Evolutionary conservation across 768 basidiomycete species (phyloP).

Genomic region (Mycena haematopus): DNA sequence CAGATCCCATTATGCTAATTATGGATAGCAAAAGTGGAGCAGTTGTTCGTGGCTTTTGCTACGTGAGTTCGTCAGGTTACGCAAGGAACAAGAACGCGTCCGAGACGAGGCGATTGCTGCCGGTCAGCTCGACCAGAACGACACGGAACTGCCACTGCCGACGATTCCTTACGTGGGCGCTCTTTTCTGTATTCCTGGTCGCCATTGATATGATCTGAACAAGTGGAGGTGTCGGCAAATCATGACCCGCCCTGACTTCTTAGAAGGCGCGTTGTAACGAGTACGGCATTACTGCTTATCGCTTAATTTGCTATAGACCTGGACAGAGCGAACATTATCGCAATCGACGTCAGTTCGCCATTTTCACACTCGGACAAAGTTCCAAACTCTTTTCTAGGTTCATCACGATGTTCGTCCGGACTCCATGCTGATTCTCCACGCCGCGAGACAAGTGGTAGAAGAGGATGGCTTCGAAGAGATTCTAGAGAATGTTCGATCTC

Average conservation of each 20-base stretch:
- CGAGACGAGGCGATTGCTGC: constrained; percentile 46
- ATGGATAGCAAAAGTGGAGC: constrained; percentile 74
- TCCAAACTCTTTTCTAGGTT: constrained; percentile 49
- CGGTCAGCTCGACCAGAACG: constrained; percentile 40
- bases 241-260: constrained; percentile 85
- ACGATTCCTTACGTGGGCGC: constrained; percentile 62
- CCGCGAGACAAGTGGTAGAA: constrained; percentile 71
- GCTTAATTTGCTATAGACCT: constrained; percentile 49
- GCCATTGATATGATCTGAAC: constrained; percentile 17
- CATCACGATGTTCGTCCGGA: constrained; percentile 81
- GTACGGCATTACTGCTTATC: constrained; percentile 1
- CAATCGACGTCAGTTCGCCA: constrained; percentile 70
- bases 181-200: constrained; percentile 11
- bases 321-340: constrained; percentile 73
- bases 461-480: constrained; percentile 84
- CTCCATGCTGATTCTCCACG: constrained; percentile 76
- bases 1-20: neutral
- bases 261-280: constrained; percentile 60
- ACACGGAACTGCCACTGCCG: constrained; percentile 61
- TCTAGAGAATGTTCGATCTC: constrained; percentile 71
- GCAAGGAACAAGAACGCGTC: constrained; percentile 55
- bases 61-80: constrained; percentile 70
- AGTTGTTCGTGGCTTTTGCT: constrained; percentile 84
- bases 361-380: constrained; percentile 4
- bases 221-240: constrained; percentile 77